Conservation (phyloP, 768 basidiomycete species). For the Pisolithus marmoratus region DNA sequence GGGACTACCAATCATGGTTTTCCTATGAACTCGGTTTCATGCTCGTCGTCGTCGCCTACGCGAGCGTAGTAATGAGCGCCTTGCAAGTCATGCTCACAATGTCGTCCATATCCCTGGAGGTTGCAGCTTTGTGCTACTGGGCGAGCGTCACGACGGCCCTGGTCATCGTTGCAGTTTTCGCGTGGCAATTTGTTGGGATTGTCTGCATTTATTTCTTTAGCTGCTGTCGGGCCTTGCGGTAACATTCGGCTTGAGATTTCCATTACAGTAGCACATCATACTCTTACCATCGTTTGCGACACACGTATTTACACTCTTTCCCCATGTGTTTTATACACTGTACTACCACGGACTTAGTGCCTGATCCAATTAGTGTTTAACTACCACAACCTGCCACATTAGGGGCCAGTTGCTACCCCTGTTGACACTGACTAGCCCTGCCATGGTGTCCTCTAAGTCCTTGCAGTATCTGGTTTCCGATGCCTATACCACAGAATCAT, state of each 20-base stretch:
- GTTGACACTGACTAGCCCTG: too few species aligned
- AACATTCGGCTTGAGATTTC: too few species aligned
- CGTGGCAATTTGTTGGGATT: neutral
- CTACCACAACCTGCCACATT: too few species aligned
- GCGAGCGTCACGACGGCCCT: neutral
- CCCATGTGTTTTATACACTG: too few species aligned
- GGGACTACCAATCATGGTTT: conserved; percentile 6
- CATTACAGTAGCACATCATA: too few species aligned
- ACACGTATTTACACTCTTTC: too few species aligned
- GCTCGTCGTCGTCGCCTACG: conserved; percentile 3
- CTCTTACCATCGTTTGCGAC: too few species aligned
- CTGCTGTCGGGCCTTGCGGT: neutral
- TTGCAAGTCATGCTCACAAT: conserved; percentile 5
- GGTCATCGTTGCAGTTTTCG: neutral
- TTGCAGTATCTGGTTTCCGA: conserved; percentile 36
- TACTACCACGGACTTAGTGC: too few species aligned
- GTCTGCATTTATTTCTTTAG: neutral
- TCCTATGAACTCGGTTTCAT: conserved; percentile 3
- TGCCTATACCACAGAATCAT: conserved; percentile 49
- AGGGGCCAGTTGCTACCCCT: too few species aligned
- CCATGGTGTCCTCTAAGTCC: conserved; percentile 37
- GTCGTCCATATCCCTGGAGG: neutral
- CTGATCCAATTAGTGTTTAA: too few species aligned
- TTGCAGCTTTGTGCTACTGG: conserved; percentile 3
- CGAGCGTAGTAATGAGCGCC: conserved; percentile 1